Evolutionary conservation across 2,329 filamentous ascomycete species (phyloP).

Genomic region (Sphaerulina populicola): DNA sequence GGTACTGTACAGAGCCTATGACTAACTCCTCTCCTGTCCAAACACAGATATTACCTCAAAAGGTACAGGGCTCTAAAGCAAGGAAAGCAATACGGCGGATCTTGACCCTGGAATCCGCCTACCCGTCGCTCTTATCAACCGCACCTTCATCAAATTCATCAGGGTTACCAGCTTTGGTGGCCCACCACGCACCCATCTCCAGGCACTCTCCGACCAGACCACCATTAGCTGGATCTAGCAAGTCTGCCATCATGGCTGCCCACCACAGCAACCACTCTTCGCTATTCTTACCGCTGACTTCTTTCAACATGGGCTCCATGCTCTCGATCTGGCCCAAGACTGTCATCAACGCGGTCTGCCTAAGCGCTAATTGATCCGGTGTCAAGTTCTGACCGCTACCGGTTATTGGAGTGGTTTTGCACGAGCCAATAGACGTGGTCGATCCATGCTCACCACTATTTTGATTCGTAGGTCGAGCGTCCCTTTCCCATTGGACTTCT

Average conservation of each 20-base stretch:
- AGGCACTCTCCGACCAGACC: constrained; percentile 79
- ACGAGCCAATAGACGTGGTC: constrained; percentile 18
- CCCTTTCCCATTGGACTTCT: constrained; percentile 78
- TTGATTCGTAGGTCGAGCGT: constrained; percentile 41
- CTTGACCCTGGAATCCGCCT: background rate
- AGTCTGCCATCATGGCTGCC: constrained; percentile 73
- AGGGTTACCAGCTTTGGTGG: constrained; percentile 38
- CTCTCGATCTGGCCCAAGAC: constrained; percentile 77
- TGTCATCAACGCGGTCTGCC: constrained; percentile 71
- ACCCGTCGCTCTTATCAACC: background rate
- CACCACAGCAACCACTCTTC: constrained; percentile 92
- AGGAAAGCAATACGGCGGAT: constrained; percentile 35
- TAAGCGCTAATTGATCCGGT: constrained; percentile 58
- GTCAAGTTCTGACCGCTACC: constrained; percentile 13
- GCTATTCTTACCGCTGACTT: constrained; percentile 75
- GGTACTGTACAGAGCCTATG: background rate
- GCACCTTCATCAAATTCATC: constrained; percentile 3
- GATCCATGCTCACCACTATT: constrained; percentile 20
- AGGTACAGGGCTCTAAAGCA: constrained; percentile 77
- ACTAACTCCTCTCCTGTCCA: constrained; percentile 5
- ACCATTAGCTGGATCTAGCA: constrained; percentile 65
- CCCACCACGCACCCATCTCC: constrained; percentile 59
- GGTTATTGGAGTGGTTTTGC: constrained; percentile 6
- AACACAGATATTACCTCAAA: constrained; percentile 74
- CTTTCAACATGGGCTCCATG: constrained; percentile 71